phyloP scores from a whole-genome alignment of 2,329 filamentous ascomycete genomes.

The Paecilomyces formosus region DNA sequence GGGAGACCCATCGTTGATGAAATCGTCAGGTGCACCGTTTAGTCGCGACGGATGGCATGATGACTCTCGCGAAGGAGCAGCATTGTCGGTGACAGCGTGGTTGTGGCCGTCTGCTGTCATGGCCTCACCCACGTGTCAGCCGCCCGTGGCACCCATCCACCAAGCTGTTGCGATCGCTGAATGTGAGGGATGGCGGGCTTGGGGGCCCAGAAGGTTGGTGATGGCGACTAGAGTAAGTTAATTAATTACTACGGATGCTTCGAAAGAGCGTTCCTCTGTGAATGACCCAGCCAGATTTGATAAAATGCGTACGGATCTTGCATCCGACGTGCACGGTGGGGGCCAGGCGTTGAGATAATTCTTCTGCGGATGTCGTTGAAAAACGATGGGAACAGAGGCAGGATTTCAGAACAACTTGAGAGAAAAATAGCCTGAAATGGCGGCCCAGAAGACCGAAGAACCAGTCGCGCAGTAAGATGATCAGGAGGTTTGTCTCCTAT shows the following conservation, averaged over 20 bases:
- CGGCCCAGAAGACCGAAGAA: background rate
- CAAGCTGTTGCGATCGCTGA: background rate
- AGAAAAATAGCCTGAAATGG: background rate
- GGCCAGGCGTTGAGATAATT: background rate
- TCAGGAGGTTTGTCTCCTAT: too few species aligned
- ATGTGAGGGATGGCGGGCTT: background rate
- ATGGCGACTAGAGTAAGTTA: background rate
- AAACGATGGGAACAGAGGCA: background rate
- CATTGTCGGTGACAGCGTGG: constrained; percentile 11
- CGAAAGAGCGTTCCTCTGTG: background rate
- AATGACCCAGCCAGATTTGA: background rate
- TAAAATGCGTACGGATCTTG: background rate
- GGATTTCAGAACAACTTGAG: background rate
- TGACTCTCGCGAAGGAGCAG: constrained; percentile 15
- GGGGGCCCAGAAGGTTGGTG: background rate
- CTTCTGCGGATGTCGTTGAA: background rate
- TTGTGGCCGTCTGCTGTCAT: constrained; percentile 21
- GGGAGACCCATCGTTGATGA: constrained; percentile 20
- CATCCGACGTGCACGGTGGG: background rate
- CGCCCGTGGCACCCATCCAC: constrained; percentile 21
- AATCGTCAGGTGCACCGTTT: constrained; percentile 5
- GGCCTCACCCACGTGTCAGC: constrained; percentile 21
- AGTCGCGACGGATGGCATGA: background rate
- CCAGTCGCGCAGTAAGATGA: background rate
- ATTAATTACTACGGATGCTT: background rate